phyloP scores from a whole-genome alignment of 768 basidiomycete species.

The Boletellus sp. region DNA sequence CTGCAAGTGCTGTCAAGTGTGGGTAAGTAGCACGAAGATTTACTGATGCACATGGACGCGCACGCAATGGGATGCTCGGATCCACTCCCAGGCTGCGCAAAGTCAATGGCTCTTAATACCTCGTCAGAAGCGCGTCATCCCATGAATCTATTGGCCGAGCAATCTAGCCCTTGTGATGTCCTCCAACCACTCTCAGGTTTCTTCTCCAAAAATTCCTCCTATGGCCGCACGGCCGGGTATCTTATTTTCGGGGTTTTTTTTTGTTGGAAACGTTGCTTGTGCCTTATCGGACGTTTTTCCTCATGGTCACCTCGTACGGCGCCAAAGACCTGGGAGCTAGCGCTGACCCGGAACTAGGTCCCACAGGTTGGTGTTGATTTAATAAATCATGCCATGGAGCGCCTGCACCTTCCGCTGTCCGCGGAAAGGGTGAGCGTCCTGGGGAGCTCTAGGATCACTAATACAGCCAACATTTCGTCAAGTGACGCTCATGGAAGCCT shows the following conservation, averaged over 20 bases:
- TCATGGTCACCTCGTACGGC: slow-evolving; percentile 46
- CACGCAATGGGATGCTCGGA: too few relatives aligned
- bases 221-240: slow-evolving; percentile 36
- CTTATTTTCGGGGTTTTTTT: slow-evolving; percentile 44
- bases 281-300: slow-evolving; percentile 65
- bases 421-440: slow-evolving; percentile 28
- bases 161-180: too few relatives aligned
- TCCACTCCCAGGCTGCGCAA: too few relatives aligned
- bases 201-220: slow-evolving; percentile 5
- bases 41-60: too few relatives aligned
- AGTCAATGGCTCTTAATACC: slow-evolving; percentile 28
- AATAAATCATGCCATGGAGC: slow-evolving; percentile 16
- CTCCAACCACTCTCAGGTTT: slow-evolving; percentile 16
- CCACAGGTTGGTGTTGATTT: slow-evolving; percentile 11
- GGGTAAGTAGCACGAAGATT: too few relatives aligned
- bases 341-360: slow-evolving; percentile 24
- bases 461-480: slow-evolving; percentile 11
- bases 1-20: too few relatives aligned
- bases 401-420: slow-evolving; percentile 41
- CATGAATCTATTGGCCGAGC: neutral
- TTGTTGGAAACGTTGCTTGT: slow-evolving; percentile 56
- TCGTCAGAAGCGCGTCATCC: neutral
- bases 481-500: slow-evolving; percentile 61
- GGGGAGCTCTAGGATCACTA: neutral
- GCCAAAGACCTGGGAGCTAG: slow-evolving; percentile 42